Base-by-base conservation (phyloP, 1,139 yeast species). In the Candida sp. region DNA sequence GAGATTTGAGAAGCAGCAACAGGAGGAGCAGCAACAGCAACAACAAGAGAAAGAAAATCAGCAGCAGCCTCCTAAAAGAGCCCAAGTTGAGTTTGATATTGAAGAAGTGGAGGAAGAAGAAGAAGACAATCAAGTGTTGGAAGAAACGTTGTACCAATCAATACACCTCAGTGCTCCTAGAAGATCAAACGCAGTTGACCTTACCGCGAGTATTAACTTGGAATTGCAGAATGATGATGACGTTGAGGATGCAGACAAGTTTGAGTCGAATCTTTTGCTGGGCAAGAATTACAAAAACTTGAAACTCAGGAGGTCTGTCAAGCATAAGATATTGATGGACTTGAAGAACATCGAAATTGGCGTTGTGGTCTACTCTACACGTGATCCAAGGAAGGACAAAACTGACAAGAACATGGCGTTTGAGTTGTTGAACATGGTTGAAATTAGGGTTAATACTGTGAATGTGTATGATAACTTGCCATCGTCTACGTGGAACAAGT, bases 401-500 rank as follows among this genome's bases (percentile, higher is more conserved):
- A 59, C 66, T 1, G 63, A 62, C 35, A 54, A 57, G 8, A 45
- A 49, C 2, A 72, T 75, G 35, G 74, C 63, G 32, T 67, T 77
- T 32, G 87, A 82, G 49, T 54, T 80, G 4, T 65, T 87, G 27
- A 86, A 80, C 60, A 70, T 78, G 3, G 67, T 79, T 8, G 77
- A 71, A n/a, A 46, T 73, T 3, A 59, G 66, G 34, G 69, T 88
- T 5, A 77, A 77, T n/a, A 83, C 83, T 44, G 67, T 88, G 47
- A 85, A 83, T 51, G 73, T 91, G 3, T 72, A 82, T 52, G 99
- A 94, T 65, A 89, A 91, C 63, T 84, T 93, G 2, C 86, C 93
- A 0, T 83, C 93, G 0, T 93, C 98, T 0, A 88, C 96, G 0
- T 94, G 98, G 98, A 90, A 91, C 61, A 90, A 89, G 68, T 85